phyloP scores from a whole-genome alignment of 257 asterid genomes.

The Scutellaria minor region DNA sequence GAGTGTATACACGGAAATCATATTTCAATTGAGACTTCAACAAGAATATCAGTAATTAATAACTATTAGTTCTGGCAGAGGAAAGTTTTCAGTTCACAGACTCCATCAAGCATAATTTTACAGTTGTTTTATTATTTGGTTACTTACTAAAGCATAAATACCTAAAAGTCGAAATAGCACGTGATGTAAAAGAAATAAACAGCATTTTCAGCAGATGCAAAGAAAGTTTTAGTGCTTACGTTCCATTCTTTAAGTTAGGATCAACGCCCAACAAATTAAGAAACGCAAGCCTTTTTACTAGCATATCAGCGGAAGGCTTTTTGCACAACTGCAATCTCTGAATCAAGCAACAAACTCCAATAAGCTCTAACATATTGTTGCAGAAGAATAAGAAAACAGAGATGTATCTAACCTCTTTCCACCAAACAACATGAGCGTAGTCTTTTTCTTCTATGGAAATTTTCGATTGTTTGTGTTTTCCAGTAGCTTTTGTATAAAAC shows the following conservation, averaged over 20 bases:
- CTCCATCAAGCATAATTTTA: conserved; percentile 7
- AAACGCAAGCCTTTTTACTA: conserved; percentile 64
- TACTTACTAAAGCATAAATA: neutral
- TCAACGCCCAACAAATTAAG: conserved; percentile 83
- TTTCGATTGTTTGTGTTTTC: conserved; percentile 53
- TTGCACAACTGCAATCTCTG: conserved; percentile 80
- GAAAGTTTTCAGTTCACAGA: neutral
- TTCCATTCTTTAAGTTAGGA: conserved; percentile 74
- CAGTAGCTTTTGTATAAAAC: conserved; percentile 47
- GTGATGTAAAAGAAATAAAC: neutral
- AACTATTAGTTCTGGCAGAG: neutral
- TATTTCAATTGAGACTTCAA: conserved; percentile 22
- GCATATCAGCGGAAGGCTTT: conserved; percentile 87
- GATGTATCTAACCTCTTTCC: conserved; percentile 81
- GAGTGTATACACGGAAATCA: conserved; percentile 4
- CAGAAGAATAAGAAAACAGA: conserved; percentile 21
- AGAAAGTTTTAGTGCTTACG: conserved; percentile 47
- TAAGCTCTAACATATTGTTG: neutral
- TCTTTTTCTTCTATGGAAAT: conserved; percentile 61
- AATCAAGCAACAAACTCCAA: conserved; percentile 26
- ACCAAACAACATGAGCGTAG: conserved; percentile 76
- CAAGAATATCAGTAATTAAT: conserved; percentile 10
- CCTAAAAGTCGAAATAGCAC: neutral
- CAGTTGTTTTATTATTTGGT: neutral
- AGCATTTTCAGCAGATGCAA: conserved; percentile 14